These are phyloP conservation scores for Noccaea bulbosa DNA, from an alignment of 345 rosid genomes.

Conservation along the genomic window DNA sequence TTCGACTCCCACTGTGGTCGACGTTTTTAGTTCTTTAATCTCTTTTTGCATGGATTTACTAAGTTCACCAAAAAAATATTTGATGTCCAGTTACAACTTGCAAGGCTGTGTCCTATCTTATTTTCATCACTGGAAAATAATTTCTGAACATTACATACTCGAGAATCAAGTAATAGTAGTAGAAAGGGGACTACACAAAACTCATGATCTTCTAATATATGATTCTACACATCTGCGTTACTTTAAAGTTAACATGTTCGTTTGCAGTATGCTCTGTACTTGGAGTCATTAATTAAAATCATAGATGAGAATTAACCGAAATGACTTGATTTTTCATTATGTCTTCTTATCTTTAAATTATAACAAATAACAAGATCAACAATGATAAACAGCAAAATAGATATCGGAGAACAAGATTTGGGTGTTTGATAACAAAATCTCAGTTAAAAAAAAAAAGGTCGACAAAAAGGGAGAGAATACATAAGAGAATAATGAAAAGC, in stretches of 20 bases:
- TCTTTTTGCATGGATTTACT: not conserved
- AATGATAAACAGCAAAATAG: not conserved
- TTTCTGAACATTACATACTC: too few species aligned
- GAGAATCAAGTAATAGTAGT: not conserved
- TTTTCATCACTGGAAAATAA: too few species aligned
- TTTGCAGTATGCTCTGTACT: not conserved
- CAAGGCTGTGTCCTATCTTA: too few species aligned
- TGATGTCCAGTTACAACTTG: not conserved
- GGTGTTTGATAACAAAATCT: slow-evolving; percentile 27
- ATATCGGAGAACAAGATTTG: not conserved
- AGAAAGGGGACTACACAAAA: not conserved
- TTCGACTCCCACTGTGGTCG: slow-evolving; percentile 95
- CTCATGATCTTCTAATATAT: not conserved
- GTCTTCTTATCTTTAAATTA: not conserved
- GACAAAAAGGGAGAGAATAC: slow-evolving; percentile 4
- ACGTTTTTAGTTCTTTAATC: too few species aligned
- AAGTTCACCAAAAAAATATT: too few species aligned
- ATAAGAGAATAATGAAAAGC: slow-evolving; percentile 1
- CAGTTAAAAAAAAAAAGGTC: not conserved
- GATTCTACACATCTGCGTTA: not conserved
- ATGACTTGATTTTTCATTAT: not conserved
- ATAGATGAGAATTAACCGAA: not conserved
- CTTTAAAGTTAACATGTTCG: not conserved
- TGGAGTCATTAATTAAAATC: not conserved
- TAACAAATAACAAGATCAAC: not conserved